A percentile compares a stretch with the other conserved stretches of the same genome.
phyloP scores from a whole-genome alignment of 2,329 filamentous ascomycete species.

The Trichoderma hamatum region DNA sequence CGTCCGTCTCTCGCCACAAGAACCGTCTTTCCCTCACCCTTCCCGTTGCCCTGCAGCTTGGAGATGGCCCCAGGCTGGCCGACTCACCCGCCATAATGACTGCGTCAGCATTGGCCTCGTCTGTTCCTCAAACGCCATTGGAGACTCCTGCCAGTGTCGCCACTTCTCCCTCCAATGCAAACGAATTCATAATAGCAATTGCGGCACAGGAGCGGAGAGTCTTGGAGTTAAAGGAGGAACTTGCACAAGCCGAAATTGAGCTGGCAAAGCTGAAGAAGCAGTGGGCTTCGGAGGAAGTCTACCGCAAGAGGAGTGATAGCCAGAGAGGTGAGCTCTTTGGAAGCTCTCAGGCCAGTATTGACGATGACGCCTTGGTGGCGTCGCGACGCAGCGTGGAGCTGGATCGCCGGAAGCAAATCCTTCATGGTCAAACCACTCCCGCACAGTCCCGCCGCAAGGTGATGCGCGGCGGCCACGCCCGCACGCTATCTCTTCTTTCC shows the following conservation, averaged over 20 bases:
- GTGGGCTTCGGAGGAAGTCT: slow-evolving; percentile 77
- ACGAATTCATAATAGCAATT: slow-evolving; percentile 81
- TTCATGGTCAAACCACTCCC: slow-evolving; percentile 53
- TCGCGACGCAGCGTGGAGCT: slow-evolving; percentile 60
- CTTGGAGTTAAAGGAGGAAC: slow-evolving; percentile 86
- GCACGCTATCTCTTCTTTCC: slow-evolving; percentile 80
- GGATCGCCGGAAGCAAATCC: slow-evolving; percentile 71
- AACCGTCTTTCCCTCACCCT: slow-evolving; percentile 65
- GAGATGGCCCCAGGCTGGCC: slow-evolving; percentile 36
- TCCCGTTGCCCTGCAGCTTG: slow-evolving; percentile 60
- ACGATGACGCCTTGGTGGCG: slow-evolving; percentile 40
- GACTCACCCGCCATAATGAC: slow-evolving; percentile 53
- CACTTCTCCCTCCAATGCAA: slow-evolving; percentile 56
- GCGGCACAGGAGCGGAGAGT: slow-evolving; percentile 91
- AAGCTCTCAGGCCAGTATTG: slow-evolving; percentile 24
- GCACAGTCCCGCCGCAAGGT: slow-evolving; percentile 58
- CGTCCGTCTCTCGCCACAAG: slow-evolving; percentile 55
- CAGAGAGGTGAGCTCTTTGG: slow-evolving; percentile 24
- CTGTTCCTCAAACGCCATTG: slow-evolving; percentile 55
- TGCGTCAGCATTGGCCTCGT: slow-evolving; percentile 43
- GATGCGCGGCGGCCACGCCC: slow-evolving; percentile 67
- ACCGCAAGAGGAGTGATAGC: slow-evolving; percentile 67
- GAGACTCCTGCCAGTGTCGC: slow-evolving; percentile 45
- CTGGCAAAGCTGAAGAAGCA: slow-evolving; percentile 77
- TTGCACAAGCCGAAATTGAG: slow-evolving; percentile 79